phyloP scores from a whole-genome alignment of 768 basidiomycete genomes.

The Auricularia sp. region DNA sequence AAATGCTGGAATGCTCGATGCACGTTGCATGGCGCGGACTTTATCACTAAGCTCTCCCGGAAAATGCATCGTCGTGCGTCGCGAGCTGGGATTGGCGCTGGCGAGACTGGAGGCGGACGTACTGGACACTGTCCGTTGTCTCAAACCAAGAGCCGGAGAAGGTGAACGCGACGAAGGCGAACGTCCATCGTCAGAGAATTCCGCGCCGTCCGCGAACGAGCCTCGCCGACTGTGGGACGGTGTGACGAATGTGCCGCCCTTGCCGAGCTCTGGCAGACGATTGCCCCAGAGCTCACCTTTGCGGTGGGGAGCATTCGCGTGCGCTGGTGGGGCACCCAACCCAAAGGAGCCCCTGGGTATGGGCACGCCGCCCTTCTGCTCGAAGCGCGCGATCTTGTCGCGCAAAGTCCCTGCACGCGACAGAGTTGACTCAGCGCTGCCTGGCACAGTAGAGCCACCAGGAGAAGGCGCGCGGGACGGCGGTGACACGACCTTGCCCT shows the following conservation, averaged over 20 bases:
- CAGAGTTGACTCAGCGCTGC: background rate
- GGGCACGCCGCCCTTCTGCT: slow-evolving; percentile 45
- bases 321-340: slow-evolving; percentile 8
- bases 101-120: background rate
- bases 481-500: slow-evolving; percentile 25
- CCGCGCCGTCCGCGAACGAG: background rate
- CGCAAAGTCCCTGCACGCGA: slow-evolving; percentile 24
- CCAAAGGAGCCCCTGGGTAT: slow-evolving; percentile 11
- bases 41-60: background rate
- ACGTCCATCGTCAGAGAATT: background rate
- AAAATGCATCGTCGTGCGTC: background rate
- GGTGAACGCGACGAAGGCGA: background rate
- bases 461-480: slow-evolving; percentile 22
- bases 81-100: background rate
- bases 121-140: background rate
- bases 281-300: slow-evolving; percentile 11
- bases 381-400: slow-evolving; percentile 74
- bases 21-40: background rate
- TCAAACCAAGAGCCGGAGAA: background rate
- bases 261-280: slow-evolving; percentile 7
- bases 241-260: background rate
- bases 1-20: background rate
- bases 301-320: slow-evolving; percentile 1
- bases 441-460: slow-evolving; percentile 3
- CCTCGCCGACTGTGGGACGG: background rate